Conservation (phyloP, 148 eudicot genomes). For the Arctostaphylos glauca region DNA sequence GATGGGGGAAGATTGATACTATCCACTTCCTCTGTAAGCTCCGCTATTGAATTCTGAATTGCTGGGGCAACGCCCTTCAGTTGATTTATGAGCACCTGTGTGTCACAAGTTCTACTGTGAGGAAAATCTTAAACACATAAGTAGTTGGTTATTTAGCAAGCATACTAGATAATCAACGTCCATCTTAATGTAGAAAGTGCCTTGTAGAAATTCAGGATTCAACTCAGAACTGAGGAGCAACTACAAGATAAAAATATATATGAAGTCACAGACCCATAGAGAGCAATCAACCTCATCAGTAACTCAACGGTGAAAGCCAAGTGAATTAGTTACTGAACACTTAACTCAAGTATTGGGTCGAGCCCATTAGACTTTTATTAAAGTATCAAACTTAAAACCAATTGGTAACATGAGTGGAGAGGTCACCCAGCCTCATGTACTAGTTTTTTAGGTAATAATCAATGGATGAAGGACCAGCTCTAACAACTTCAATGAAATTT, state of each 20-base stretch:
- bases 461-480: no score
- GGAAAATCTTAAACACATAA: background rate
- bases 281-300: background rate
- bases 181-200: conserved; percentile 1
- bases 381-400: no score
- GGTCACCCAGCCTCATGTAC: no score
- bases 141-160: background rate
- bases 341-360: background rate
- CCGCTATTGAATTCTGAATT: conserved; percentile 74
- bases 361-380: background rate
- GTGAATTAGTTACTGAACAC: background rate
- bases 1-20: conserved; percentile 50
- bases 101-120: background rate
- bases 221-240: background rate
- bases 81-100: conserved; percentile 80
- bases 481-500: no score
- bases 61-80: conserved; percentile 89
- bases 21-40: conserved; percentile 77
- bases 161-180: background rate
- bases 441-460: no score
- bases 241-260: background rate
- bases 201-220: background rate
- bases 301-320: background rate
- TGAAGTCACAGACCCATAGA: background rate
- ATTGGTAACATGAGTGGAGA: no score